Base-by-base conservation (phyloP, 2,329 filamentous ascomycete genomes). In the Microdochium trichocladiopsis region DNA sequence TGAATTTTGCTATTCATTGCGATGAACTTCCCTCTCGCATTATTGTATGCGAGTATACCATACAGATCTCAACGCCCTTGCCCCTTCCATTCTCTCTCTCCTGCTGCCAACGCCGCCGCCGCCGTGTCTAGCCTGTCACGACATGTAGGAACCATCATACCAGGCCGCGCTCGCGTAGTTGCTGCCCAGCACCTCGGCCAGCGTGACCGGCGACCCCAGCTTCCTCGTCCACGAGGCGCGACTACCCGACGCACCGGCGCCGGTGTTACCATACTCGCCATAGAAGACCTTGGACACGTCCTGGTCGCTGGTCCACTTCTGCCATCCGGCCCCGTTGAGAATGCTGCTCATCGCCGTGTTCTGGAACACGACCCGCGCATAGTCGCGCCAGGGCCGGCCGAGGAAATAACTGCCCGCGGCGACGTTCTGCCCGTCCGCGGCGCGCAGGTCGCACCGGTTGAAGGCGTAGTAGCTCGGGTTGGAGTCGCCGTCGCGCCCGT, bases 291-390 rank as follows among this genome's bases (percentile, higher is more conserved):
- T 67, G 31, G 69, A 71, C 1, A 78, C 82, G 33, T 73, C 71
- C n/a, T 71, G 61, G 45, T 75, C 69, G 2, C 68, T 69, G 53
- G 73, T 74, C 83, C 83, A 87, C 25, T 69, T 61, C 2, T 59
- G 63, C 83, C 84, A 87, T 0, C 83, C 84, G 0, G 75, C 75
- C 2, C 71, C 54, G 58, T 85, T 84, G 59, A 87, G 75, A 21
- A 86, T 79, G 23, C 68, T 66, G 9, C 70, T 72, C 65, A 87
- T 68, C 28, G 61, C 61, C 0, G 77, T 78, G 50, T 72, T 60
- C 57, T 79, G 74, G 63, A 76, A 76, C 4, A 75, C 70, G 6
- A 78, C 75, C 3, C 73, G 70, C 1, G 76, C 68, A 51, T 72
- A 76, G 24, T 67, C 60, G 6, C 68, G 59, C 75, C 76, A 79